Evolutionary conservation across 495 filamentous ascomycete genomes (phyloP).

Genomic region (Neurospora sp.): DNA sequence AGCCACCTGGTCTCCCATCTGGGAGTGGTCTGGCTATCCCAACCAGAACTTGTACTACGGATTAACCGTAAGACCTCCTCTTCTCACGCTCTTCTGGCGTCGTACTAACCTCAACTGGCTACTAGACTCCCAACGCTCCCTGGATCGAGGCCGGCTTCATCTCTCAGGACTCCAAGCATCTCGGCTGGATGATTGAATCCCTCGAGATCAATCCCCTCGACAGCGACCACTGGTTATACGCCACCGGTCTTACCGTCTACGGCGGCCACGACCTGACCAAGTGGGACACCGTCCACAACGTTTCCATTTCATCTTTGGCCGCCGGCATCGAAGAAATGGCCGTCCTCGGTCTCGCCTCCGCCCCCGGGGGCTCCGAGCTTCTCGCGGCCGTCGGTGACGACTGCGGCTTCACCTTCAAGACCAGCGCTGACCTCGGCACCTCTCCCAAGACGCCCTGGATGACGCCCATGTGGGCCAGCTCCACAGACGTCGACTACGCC

Average conservation of each 20-base stretch:
- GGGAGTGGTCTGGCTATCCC: conserved; percentile 43
- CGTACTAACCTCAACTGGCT: conserved; percentile 14
- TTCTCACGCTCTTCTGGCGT: conserved; percentile 6
- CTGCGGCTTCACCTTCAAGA: conserved; percentile 41
- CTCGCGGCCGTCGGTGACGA: conserved; percentile 50
- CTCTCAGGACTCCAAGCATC: conserved; percentile 34
- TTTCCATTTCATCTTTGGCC: conserved; percentile 42
- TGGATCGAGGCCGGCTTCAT: conserved; percentile 40
- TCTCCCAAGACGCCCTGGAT: conserved; percentile 40
- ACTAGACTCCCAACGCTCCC: conserved; percentile 29
- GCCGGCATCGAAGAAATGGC: conserved; percentile 51
- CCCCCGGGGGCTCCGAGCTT: conserved; percentile 43
- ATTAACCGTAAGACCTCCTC: conserved; percentile 25
- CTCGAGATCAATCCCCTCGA: conserved; percentile 50
- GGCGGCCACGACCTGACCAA: conserved; percentile 41
- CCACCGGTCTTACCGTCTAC: conserved; percentile 46
- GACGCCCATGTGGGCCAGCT: conserved; percentile 38
- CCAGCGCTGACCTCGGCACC: conserved; percentile 31
- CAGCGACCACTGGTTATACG: conserved; percentile 51
- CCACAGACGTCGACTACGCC: conserved; percentile 46
- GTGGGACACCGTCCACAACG: conserved; percentile 41
- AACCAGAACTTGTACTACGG: conserved; percentile 34
- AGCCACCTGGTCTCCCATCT: conserved; percentile 40
- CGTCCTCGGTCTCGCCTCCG: conserved; percentile 40
- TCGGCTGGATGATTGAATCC: conserved; percentile 57